Base-by-base conservation (phyloP, 106 monocot genomes). In the Acorus gramineus region DNA sequence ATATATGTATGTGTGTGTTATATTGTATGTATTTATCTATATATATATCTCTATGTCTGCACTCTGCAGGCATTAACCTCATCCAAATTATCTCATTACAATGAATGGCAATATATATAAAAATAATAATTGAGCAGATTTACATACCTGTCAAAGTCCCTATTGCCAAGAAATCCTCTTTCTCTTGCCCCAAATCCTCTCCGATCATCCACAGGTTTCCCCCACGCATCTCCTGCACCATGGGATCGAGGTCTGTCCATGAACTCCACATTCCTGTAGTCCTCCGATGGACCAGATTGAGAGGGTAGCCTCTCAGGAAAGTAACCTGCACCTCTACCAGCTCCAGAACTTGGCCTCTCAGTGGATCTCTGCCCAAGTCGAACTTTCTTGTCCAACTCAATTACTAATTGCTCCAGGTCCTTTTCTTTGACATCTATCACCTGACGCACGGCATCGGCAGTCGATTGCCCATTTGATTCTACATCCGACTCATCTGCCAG, bases 161-260 rank as follows among this genome's bases (percentile, higher is more conserved):
- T 76, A 47, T 60, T 69, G 44, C 68, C 69, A 61, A 85, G 68
- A 69, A 78, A 82, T 59, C 76, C 64, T 14, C 82, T 74, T 14
- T 79, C 85, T 9, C 79, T 65, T 14, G 78, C 68, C 11, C 78
- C 53, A 66, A 85, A 90, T 44, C 79, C 81, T 68, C 85, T 81
- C 50, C 79, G 78, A 3, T 85, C 85, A 59, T 93, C 81, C 44
- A 56, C 46, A 0, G 74, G 73, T 56, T 67, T 81, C 43, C 60
- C 51, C 83, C 81, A 79, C 2, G 72, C 42, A 13, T 93, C 89
- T 46, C 80, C 66, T 14, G 61, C 76, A 53, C 87, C 87, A 71
- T 77, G 85, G 10, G 96, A 98, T 62, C 71, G 63, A 55, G 96
- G 96, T 56, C 96, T 85, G 50, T 88, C 96, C 42, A 64, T 50